Evolutionary conservation across 2,329 filamentous ascomycete species (phyloP).

Genomic region (Stagonosporopsis chrysanthemi): DNA sequence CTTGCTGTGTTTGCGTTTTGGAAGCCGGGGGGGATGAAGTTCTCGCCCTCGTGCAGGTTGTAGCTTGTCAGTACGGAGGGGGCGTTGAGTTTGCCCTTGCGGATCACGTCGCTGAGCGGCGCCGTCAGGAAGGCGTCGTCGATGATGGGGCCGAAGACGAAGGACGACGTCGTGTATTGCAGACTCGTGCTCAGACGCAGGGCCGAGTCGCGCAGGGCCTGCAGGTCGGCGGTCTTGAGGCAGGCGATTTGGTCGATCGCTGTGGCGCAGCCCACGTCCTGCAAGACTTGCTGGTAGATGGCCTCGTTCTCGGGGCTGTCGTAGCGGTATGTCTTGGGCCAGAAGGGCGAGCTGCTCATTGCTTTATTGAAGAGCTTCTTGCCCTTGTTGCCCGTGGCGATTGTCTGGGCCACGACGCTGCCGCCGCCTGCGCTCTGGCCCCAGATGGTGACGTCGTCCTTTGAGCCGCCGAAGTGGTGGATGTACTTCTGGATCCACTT

Average conservation of each 20-base stretch:
- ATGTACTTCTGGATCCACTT: conserved; percentile 64
- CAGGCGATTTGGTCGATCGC: conserved; percentile 58
- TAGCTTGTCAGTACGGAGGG: conserved; percentile 63
- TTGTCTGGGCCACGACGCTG: conserved; percentile 60
- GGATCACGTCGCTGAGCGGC: conserved; percentile 56
- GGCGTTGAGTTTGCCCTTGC: conserved; percentile 52
- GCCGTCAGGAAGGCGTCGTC: conserved; percentile 62
- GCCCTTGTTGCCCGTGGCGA: conserved; percentile 56
- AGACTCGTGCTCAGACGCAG: conserved; percentile 58
- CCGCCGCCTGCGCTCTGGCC: conserved; percentile 66
- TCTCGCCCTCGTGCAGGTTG: conserved; percentile 69
- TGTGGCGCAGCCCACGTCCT: conserved; percentile 56
- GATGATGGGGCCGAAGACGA: conserved; percentile 68
- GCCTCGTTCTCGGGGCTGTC: conserved; percentile 60
- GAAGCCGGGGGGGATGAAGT: conserved; percentile 64
- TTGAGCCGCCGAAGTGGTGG: conserved; percentile 62
- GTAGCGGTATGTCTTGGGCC: conserved; percentile 65
- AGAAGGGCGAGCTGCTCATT: conserved; percentile 63
- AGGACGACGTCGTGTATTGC: conserved; percentile 64
- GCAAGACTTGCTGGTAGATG: conserved; percentile 58
- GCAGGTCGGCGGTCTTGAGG: conserved; percentile 62
- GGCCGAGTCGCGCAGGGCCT: conserved; percentile 61
- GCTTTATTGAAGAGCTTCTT: conserved; percentile 60
- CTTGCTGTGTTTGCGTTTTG: conserved; percentile 39
- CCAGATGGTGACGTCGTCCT: conserved; percentile 60